Percentiles rank a stretch among this genome's conserved stretches.
Conservation (phyloP, 371 early-diverging fungal genomes). For the Saksenaea oblongispora region DNA sequence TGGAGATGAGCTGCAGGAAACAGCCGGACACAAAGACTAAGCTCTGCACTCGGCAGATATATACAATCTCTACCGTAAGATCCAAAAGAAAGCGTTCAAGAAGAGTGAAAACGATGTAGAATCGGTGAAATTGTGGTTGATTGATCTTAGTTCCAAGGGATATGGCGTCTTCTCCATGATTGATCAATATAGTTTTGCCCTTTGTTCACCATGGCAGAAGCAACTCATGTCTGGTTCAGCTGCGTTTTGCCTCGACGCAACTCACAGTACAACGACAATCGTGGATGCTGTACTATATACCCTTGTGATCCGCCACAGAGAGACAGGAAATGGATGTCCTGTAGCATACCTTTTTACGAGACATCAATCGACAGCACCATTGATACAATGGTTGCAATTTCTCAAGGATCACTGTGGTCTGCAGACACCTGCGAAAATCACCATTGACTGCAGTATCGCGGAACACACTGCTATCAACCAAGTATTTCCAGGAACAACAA, state of each 20-base stretch:
- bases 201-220: background rate
- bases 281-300: background rate
- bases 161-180: background rate
- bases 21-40: too few relatives aligned
- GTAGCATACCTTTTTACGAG: background rate
- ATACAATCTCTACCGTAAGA: too few relatives aligned
- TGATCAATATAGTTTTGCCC: background rate
- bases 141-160: background rate
- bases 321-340: background rate
- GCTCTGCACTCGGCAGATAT: too few relatives aligned
- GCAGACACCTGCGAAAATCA: background rate
- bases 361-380: background rate
- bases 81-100: background rate
- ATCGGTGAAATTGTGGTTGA: background rate
- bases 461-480: background rate
- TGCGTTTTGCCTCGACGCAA: constrained; percentile 5
- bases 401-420: background rate
- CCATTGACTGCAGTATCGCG: background rate
- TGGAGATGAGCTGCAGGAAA: too few relatives aligned
- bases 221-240: background rate
- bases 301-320: background rate
- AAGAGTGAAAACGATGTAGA: background rate
- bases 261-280: background rate
- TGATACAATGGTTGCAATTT: background rate
- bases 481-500: background rate